phyloP scores from a whole-genome alignment of 2,329 filamentous ascomycete species.

The Aspergillus sp. region DNA sequence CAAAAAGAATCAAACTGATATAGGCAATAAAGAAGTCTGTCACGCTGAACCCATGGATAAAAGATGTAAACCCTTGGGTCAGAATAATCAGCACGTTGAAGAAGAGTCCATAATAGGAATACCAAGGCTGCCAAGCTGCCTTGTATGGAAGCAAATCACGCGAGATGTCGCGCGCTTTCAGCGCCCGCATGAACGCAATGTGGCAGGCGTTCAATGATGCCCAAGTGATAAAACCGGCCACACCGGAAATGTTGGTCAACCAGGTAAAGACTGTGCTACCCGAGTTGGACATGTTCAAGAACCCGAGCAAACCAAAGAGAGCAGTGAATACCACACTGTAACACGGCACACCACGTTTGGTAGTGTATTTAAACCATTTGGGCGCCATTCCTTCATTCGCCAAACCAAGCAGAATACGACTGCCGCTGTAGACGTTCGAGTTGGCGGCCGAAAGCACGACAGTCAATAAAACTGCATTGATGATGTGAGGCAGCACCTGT shows the following conservation, averaged over 20 bases:
- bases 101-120: constrained; percentile 59
- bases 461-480: constrained; percentile 39
- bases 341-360: constrained; percentile 40
- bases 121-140: constrained; percentile 57
- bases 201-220: constrained; percentile 47
- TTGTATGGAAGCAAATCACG: constrained; percentile 55
- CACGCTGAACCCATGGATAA: constrained; percentile 54
- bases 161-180: constrained; percentile 51
- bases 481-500: constrained; percentile 32
- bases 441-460: constrained; percentile 40
- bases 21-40: constrained; percentile 59
- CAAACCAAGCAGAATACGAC: constrained; percentile 63
- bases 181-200: constrained; percentile 58
- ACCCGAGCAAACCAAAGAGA: constrained; percentile 58
- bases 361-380: constrained; percentile 35
- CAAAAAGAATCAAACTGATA: constrained; percentile 58
- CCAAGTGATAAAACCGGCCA: constrained; percentile 33
- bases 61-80: constrained; percentile 63
- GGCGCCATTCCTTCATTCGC: constrained; percentile 43
- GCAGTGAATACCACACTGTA: constrained; percentile 39
- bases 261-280: constrained; percentile 53
- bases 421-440: constrained; percentile 42
- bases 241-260: constrained; percentile 28
- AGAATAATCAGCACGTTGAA: constrained; percentile 59
- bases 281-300: constrained; percentile 59